These are phyloP conservation scores for Pinus taeda DNA, from an alignment of 75 land plant species.

Conservation along the genomic window DNA sequence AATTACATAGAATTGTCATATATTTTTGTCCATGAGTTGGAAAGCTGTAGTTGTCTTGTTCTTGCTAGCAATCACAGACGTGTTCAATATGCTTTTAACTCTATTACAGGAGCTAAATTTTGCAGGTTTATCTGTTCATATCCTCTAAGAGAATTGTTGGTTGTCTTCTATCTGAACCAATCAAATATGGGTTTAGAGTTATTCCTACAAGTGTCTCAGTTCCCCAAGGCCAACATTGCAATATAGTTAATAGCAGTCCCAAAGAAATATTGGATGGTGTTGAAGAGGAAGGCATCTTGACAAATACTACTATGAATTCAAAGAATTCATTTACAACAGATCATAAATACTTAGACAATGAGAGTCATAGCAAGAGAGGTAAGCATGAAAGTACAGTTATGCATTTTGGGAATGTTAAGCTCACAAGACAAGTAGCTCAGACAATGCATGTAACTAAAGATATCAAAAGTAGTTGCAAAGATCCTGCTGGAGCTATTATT, in stretches of 20 bases:
- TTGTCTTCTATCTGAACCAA: constrained; percentile 74
- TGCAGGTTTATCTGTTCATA: constrained; percentile 84
- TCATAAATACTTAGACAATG: neutral
- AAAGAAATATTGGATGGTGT: neutral
- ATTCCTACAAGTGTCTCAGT: constrained; percentile 17
- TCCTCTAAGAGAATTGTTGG: constrained; percentile 68
- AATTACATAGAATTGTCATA: neutral
- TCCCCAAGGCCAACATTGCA: neutral
- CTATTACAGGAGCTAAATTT: neutral
- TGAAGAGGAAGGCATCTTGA: neutral
- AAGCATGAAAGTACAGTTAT: constrained; percentile 17
- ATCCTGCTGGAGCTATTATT: constrained; percentile 34
- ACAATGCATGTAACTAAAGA: constrained; percentile 6
- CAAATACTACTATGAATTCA: neutral
- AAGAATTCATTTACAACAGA: neutral
- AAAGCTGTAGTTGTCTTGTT: neutral
- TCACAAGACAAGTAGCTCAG: constrained; percentile 47
- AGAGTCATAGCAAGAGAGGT: neutral
- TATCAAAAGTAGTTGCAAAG: neutral
- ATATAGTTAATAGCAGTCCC: neutral
- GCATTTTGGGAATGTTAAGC: constrained; percentile 60
- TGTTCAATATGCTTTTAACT: neutral
- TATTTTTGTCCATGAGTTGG: neutral
- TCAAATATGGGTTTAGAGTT: constrained; percentile 47
- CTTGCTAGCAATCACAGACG: neutral